Conservation (phyloP, 306 rosid genomes). For the Cucumis hystrix region DNA sequence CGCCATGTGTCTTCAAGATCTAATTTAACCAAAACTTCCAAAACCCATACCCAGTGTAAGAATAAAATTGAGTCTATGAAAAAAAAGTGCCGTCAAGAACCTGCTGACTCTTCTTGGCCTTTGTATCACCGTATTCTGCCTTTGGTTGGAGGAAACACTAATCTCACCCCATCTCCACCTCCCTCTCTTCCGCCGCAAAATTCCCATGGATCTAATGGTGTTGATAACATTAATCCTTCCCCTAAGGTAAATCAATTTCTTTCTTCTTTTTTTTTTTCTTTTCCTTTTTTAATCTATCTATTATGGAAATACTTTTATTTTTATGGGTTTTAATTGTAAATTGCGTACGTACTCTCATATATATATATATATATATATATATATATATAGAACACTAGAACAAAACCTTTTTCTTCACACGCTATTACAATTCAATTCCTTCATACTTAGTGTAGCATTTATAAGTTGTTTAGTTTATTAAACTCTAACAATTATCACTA, state of each 20-base stretch:
- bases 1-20: slow-evolving; percentile 53
- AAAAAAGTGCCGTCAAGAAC: slow-evolving; percentile 73
- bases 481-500: no score
- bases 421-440: neutral
- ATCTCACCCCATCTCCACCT: neutral
- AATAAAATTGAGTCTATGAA: slow-evolving; percentile 99
- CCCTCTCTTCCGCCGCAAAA: neutral
- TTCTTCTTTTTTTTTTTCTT: slow-evolving; percentile 3
- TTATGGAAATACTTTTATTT: no score
- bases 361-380: no score
- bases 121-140: slow-evolving; percentile 63
- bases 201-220: slow-evolving; percentile 55
- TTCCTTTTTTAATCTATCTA: neutral
- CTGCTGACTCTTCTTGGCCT: slow-evolving; percentile 77
- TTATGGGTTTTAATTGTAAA: no score
- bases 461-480: no score
- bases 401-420: neutral
- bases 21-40: slow-evolving; percentile 42
- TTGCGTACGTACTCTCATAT: no score
- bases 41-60: slow-evolving; percentile 95
- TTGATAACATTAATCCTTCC: slow-evolving; percentile 27
- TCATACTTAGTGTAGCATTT: neutral
- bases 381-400: no score
- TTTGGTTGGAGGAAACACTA: slow-evolving; percentile 46
- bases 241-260: no score